These are phyloP conservation scores for Sclerospora graminicola DNA, from an alignment of 352 stramenopile species.

Conservation along the genomic window DNA sequence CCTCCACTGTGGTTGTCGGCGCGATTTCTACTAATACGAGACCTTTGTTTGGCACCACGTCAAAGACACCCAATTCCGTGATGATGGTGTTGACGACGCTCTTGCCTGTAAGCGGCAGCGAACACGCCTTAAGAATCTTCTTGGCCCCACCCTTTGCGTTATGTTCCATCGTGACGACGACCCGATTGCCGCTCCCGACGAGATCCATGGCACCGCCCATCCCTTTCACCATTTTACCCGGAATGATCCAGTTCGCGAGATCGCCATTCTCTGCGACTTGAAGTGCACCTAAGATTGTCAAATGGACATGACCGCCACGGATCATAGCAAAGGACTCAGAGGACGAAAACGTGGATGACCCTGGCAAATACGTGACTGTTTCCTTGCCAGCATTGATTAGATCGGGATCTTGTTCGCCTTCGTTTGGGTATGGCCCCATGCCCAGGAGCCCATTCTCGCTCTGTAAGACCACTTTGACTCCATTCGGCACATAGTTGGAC, in stretches of 20 bases:
- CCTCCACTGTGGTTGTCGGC: slow-evolving; percentile 69
- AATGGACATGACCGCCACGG: slow-evolving; percentile 90
- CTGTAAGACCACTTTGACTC: slow-evolving; percentile 92
- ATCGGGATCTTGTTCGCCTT: slow-evolving; percentile 87
- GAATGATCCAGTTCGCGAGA: slow-evolving; percentile 94
- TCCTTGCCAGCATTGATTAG: slow-evolving; percentile 97
- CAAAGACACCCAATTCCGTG: slow-evolving; percentile 87
- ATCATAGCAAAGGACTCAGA: slow-evolving; percentile 97
- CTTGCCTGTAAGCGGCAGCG: slow-evolving; percentile 91
- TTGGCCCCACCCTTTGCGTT: slow-evolving; percentile 88
- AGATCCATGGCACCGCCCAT: slow-evolving; percentile 98
- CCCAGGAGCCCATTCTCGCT: slow-evolving; percentile 95
- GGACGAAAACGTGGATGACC: slow-evolving; percentile 91
- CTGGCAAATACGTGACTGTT: slow-evolving; percentile 89
- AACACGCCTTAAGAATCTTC: slow-evolving; percentile 93
- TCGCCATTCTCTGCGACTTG: slow-evolving; percentile 91
- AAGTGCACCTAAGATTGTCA: slow-evolving; percentile 94
- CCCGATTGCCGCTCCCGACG: slow-evolving; percentile 86
- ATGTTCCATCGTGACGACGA: slow-evolving; percentile 97
- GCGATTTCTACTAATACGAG: slow-evolving; percentile 88
- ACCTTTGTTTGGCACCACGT: slow-evolving; percentile 43
- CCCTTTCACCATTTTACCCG: slow-evolving; percentile 94
- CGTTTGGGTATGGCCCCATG: slow-evolving; percentile 87
- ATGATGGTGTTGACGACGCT: slow-evolving; percentile 90
- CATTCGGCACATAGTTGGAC: slow-evolving; percentile 91